phyloP scores from a whole-genome alignment of 2,329 filamentous ascomycete genomes.

The Emydomyces testavorans region DNA sequence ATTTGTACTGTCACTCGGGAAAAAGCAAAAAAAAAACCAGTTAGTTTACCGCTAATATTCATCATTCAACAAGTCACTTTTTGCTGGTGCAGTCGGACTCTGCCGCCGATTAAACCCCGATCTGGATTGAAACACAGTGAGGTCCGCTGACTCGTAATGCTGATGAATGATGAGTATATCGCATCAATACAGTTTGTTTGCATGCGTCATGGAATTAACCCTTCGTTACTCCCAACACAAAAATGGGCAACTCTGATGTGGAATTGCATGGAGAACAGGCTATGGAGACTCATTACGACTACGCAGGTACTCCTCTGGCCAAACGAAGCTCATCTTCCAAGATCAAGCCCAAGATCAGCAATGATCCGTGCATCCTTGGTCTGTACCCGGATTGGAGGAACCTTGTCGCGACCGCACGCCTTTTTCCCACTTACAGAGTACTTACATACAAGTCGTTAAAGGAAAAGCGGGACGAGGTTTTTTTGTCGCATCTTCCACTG shows the following conservation, averaged over 20 bases:
- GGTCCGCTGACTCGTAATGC: too few relatives aligned
- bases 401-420: background rate
- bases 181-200: too few relatives aligned
- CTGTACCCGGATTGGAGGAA: slow-evolving; percentile 2
- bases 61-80: too few relatives aligned
- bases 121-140: too few relatives aligned
- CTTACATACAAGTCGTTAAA: background rate
- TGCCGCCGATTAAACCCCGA: slow-evolving; percentile 5
- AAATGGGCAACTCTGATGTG: too few relatives aligned
- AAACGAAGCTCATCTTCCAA: background rate
- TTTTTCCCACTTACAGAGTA: too few relatives aligned
- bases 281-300: background rate
- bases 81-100: background rate
- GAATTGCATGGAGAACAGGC: too few relatives aligned
- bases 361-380: background rate
- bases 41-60: too few relatives aligned
- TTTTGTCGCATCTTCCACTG: slow-evolving; percentile 1
- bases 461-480: background rate
- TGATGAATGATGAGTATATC: too few relatives aligned
- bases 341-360: slow-evolving; percentile 3
- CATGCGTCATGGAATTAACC: slow-evolving; percentile 4
- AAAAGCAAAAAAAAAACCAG: background rate
- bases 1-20: too few relatives aligned
- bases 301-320: background rate
- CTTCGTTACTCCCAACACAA: too few relatives aligned